Conservation (phyloP, 306 rosid species). For the Cicer yamashitae region DNA sequence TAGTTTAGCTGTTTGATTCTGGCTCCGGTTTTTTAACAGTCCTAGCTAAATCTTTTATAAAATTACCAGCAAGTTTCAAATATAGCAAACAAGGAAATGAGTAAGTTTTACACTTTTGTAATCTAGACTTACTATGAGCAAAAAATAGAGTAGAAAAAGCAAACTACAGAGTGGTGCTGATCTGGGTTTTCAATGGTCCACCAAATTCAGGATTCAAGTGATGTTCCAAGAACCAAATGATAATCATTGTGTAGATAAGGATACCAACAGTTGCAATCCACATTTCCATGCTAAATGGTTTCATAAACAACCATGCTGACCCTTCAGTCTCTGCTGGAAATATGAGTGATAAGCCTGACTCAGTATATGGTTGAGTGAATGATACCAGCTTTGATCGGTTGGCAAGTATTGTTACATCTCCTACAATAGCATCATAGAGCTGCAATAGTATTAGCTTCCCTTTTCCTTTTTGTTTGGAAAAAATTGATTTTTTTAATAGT, state of each 20-base stretch:
- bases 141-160: constrained; percentile 71
- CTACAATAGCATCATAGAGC: constrained; percentile 62
- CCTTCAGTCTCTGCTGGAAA: constrained; percentile 51
- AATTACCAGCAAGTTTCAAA: constrained; percentile 5
- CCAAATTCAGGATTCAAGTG: constrained; percentile 55
- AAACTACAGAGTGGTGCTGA: constrained; percentile 69
- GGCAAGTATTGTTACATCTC: constrained; percentile 66
- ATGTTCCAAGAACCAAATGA: constrained; percentile 71
- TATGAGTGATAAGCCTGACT: constrained; percentile 61
- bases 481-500: neutral
- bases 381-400: constrained; percentile 47
- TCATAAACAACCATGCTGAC: constrained; percentile 59
- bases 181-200: constrained; percentile 64
- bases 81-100: neutral
- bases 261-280: constrained; percentile 56
- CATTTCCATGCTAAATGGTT: constrained; percentile 62
- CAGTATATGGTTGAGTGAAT: constrained; percentile 72
- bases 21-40: too few species aligned
- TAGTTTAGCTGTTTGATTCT: too few species aligned
- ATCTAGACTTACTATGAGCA: constrained; percentile 63
- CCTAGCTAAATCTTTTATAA: too few species aligned
- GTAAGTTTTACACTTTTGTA: neutral
- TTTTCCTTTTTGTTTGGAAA: neutral
- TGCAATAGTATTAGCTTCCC: constrained; percentile 38
- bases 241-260: constrained; percentile 61